Conservation (phyloP, 2,329 filamentous ascomycete genomes). For the Epichloe sibirici region DNA sequence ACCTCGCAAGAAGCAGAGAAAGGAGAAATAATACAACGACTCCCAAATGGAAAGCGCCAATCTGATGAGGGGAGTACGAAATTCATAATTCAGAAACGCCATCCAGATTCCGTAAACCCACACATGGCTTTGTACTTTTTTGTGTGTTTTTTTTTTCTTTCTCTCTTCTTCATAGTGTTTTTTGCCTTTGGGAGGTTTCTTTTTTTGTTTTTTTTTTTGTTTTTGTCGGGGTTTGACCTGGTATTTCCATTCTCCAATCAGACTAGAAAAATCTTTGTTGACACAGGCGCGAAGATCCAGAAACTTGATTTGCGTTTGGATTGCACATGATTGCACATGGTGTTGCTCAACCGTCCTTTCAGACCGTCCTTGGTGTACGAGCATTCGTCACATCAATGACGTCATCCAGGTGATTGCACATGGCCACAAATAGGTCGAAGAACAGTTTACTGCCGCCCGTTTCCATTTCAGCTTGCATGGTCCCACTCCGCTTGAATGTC, state of each 20-base stretch:
- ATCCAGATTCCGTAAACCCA: slow-evolving; percentile 10
- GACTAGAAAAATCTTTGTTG: neutral
- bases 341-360: slow-evolving; percentile 16
- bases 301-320: slow-evolving; percentile 10
- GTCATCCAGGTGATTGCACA: slow-evolving; percentile 98
- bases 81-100: slow-evolving; percentile 21
- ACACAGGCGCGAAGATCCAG: slow-evolving; percentile 6
- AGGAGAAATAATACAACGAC: slow-evolving; percentile 21
- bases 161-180: slow-evolving; percentile 3
- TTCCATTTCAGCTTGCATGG: slow-evolving; percentile 98
- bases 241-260: slow-evolving; percentile 11
- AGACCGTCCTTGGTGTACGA: slow-evolving; percentile 45
- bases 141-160: slow-evolving; percentile 9
- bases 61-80: slow-evolving; percentile 31
- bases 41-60: slow-evolving; percentile 35
- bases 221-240: slow-evolving; percentile 3
- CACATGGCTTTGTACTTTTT: slow-evolving; percentile 10
- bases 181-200: neutral
- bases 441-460: slow-evolving; percentile 80
- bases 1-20: slow-evolving; percentile 39
- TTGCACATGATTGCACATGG: slow-evolving; percentile 7
- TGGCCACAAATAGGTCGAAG: slow-evolving; percentile 95
- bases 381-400: slow-evolving; percentile 74
- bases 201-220: slow-evolving; percentile 11
- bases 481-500: slow-evolving; percentile 96